Conservation (phyloP, 2,329 filamentous ascomycete genomes). For the Epichloe bromicola region DNA sequence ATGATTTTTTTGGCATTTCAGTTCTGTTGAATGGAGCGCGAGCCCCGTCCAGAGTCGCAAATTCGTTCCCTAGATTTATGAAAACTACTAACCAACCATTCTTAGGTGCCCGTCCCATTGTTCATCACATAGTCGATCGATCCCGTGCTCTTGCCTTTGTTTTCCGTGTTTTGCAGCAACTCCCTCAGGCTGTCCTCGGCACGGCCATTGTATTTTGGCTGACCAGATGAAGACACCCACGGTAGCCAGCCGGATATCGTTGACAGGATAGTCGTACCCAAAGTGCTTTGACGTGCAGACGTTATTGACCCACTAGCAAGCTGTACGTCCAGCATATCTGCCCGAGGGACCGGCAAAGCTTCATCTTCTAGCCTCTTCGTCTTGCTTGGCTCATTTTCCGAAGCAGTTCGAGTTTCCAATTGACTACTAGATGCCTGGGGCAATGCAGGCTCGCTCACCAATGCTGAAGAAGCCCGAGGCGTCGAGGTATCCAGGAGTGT, state of each 20-base stretch:
- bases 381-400: constrained; percentile 4
- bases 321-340: constrained; percentile 15
- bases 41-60: too few species aligned
- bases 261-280: constrained; percentile 21
- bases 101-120: background rate
- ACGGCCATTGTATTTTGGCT: background rate
- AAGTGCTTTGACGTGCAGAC: constrained; percentile 11
- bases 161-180: background rate
- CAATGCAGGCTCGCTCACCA: constrained; percentile 42
- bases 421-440: constrained; percentile 43
- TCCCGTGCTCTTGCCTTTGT: background rate
- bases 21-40: too few species aligned
- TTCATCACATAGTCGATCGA: background rate
- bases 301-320: constrained; percentile 17
- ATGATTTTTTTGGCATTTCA: too few species aligned
- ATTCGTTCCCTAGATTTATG: too few species aligned
- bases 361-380: background rate
- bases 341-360: background rate
- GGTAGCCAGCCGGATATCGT: constrained; percentile 33
- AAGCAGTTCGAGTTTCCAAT: constrained; percentile 30
- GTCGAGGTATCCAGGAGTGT: constrained; percentile 14
- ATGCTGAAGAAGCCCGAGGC: constrained; percentile 23
- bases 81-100: too few species aligned
- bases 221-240: constrained; percentile 21
- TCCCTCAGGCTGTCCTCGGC: constrained; percentile 4